Evolutionary conservation across 176 grass and related monocot species (phyloP).

Genomic region (Poa annua): DNA sequence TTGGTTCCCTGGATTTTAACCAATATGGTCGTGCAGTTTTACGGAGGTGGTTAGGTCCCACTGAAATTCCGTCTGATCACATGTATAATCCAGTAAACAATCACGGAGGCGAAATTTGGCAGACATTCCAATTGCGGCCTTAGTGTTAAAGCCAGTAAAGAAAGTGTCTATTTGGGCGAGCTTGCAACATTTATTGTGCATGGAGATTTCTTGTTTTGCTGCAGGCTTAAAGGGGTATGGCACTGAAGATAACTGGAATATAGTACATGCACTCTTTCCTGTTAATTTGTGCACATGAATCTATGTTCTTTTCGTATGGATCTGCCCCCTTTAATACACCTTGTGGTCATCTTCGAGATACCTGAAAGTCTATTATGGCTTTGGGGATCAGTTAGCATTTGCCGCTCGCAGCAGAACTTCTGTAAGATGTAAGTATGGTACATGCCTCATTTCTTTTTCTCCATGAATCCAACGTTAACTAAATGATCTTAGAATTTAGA

Average conservation of each 20-base stretch:
- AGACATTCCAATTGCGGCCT: no score
- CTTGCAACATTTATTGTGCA: background rate
- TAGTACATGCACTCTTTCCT: background rate
- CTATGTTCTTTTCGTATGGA: background rate
- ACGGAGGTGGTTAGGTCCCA: no score
- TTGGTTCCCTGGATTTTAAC: no score
- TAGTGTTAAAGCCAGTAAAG: no score
- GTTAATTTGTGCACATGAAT: background rate
- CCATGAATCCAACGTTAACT: background rate
- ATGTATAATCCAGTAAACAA: no score
- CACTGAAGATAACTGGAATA: background rate
- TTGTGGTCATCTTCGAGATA: background rate
- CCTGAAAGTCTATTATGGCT: background rate
- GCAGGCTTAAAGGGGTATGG: background rate
- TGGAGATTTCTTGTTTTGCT: background rate
- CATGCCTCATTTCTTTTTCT: background rate
- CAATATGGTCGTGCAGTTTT: no score
- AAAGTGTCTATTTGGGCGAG: background rate
- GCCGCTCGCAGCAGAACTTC: background rate
- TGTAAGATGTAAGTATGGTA: background rate
- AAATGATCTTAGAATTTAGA: background rate
- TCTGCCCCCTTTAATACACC: background rate
- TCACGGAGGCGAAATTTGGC: no score
- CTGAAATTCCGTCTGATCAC: no score
- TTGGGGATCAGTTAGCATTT: background rate